Conservation (phyloP, 2,329 filamentous ascomycete genomes). For the Colletotrichum lentis region DNA sequence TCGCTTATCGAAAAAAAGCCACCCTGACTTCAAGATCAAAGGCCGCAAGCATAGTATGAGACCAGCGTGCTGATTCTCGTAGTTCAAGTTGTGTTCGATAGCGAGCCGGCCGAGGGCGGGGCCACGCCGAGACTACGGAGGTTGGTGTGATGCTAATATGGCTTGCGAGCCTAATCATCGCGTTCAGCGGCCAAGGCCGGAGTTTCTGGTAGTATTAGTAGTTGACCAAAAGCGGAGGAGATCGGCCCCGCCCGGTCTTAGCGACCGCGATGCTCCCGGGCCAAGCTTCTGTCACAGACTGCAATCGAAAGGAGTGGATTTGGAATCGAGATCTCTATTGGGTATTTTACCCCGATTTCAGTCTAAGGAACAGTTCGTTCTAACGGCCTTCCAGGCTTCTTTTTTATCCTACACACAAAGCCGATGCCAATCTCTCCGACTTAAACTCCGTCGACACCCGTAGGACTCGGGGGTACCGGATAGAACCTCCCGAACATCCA, state of each 20-base stretch:
- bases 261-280: background rate
- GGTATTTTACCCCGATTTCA: conserved; percentile 35
- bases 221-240: background rate
- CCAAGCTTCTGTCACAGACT: too few relatives aligned
- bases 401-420: background rate
- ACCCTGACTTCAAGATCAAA: too few relatives aligned
- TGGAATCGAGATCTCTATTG: conserved; percentile 35
- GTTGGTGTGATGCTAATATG: too few relatives aligned
- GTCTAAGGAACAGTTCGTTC: background rate
- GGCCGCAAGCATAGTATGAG: too few relatives aligned
- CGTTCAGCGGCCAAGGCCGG: too few relatives aligned
- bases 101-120: too few relatives aligned
- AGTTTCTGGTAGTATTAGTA: too few relatives aligned
- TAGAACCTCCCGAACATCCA: background rate
- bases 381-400: background rate
- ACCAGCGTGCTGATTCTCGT: too few relatives aligned
- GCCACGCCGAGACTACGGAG: too few relatives aligned
- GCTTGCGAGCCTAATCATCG: too few relatives aligned
- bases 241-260: background rate
- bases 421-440: conserved; percentile 12
- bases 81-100: too few relatives aligned
- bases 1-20: too few relatives aligned
- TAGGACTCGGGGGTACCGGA: background rate
- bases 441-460: background rate
- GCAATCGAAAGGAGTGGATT: background rate